Evolutionary conservation across 108 stramenopile species (phyloP), one percentile per base, ranked within the genome.

Genomic region (Cylindrotheca closterium): DNA sequence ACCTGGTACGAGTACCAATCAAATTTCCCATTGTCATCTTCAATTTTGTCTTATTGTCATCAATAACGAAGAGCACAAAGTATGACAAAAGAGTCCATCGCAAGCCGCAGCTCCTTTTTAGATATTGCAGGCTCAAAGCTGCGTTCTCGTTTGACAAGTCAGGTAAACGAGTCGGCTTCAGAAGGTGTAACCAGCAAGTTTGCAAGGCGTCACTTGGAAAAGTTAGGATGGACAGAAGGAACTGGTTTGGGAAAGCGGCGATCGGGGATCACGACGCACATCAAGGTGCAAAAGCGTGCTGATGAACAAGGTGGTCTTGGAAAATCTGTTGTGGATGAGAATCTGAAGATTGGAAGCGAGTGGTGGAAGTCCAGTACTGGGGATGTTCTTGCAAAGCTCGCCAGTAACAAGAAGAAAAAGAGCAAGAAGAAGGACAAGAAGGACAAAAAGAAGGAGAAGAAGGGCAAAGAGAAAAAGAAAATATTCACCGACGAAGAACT

Each of bases 151-250:
- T 54, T 90, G 32, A 81, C 81, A 21, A 65, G 81, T 21, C 51
- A 63, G 30, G 67, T 90, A 46, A 87, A 87, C 56, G 89, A 90
- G 70, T 64, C 79, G 24, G 65, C 77, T 2, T 51, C 73, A 1
- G 65, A 66, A 26, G 78, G 76, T 1, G 77, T 74, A 18, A 66
- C 82, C 27, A 34, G 62, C 33, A 75, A 71, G 23, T 91, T 91
- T 64, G 92, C 92, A n/a, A 63, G 71, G 33, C 69, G 63, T 17
- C 92, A 91, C 66, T 59, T 94, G 53, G 79, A 81, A 61, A 89
- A 89, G 60, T 84, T 96, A 84, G 96, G 96, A 30, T 96, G 96
- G 96, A 83, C 60, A 31, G 87, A 93, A 70, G 93, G 93, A 10
- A 82, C 87, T 19, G 96, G 96, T 22, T 66, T 96, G 12, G 96